Base-by-base conservation (phyloP, 2,329 filamentous ascomycete genomes). In the Monilinia aucupariae region DNA sequence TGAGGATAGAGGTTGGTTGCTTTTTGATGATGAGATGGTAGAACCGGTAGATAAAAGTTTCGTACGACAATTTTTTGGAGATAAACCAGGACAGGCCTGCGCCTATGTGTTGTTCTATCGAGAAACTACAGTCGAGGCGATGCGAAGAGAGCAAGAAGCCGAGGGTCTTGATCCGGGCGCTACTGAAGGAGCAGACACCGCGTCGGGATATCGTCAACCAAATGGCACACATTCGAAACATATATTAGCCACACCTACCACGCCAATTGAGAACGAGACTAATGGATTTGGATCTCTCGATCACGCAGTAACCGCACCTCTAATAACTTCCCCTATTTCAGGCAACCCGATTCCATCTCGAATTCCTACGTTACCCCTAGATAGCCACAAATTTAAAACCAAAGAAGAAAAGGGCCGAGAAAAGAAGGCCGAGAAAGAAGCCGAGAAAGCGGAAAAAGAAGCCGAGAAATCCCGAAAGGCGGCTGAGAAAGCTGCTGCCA, bases 71-170 rank as follows among this genome's bases (percentile, higher is more conserved):
- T 99, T 99, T 77, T 99, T 99, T 71, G 94, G 94, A 20, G 94
- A 97, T 74, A 91, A 90, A 72, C 88, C 89, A 0, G 92, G 91
- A 3, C 85, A 96, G 75, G 94, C 94, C 12, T 97, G 92, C 71
- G 94, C 94, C 37, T 99, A 99, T 72, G 92, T 99, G 20, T 80
- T 99, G 12, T 99, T 99, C 75, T 99, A 99, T 76, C 94, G 97
- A 74, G 93, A 99, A 76, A 97, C 85, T 3, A 87, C 85, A 0
- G 83, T 85, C 64, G 85, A 87, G 70, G 85, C 85, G 70, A 81
- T 86, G 60, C 78, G 82, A 65, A 87, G 86, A 63, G 92, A 97
- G 75, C 89, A 96, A 73, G 92, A 96, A 71, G 87, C 85, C 53
- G 92, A 96, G 74, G 88, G 88, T 13, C 76, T 81, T 32, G 76